Conservation (phyloP, 768 basidiomycete species). For the Leccinum aurantiacum region DNA sequence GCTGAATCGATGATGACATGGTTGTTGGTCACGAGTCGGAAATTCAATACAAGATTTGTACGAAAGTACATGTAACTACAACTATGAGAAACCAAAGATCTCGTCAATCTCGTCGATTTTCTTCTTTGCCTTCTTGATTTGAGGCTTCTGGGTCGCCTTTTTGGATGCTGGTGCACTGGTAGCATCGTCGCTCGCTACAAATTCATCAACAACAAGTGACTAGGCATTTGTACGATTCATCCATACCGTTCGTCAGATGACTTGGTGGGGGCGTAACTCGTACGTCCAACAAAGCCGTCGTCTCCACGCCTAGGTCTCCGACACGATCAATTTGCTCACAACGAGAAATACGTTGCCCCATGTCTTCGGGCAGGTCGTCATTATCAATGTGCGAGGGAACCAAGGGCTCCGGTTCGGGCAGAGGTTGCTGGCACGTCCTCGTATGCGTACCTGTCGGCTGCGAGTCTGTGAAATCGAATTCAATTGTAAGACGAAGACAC, state of each 20-base stretch:
- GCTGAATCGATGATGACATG: conserved; percentile 51
- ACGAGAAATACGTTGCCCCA: conserved; percentile 13
- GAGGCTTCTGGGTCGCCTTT: conserved; percentile 7
- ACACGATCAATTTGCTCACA: neutral
- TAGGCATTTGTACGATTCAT: neutral
- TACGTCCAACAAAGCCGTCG: neutral
- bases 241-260: conserved; percentile 7
- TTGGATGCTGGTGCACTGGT: neutral
- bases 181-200: conserved; percentile 1
- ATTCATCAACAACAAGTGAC: conserved; percentile 1
- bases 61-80: neutral
- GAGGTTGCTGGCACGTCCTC: neutral
- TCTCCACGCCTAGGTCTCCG: neutral
- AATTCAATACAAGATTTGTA: neutral
- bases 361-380: conserved; percentile 16
- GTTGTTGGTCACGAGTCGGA: neutral
- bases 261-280: conserved; percentile 1
- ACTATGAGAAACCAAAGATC: conserved; percentile 26
- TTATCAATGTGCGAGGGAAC: neutral
- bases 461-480: conserved; percentile 7
- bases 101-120: conserved; percentile 28
- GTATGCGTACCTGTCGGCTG: conserved; percentile 16
- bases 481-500: neutral
- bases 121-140: conserved; percentile 18
- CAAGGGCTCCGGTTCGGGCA: neutral